phyloP scores from a whole-genome alignment of 2,329 filamentous ascomycete genomes.

The Cladosporium oxysporum region DNA sequence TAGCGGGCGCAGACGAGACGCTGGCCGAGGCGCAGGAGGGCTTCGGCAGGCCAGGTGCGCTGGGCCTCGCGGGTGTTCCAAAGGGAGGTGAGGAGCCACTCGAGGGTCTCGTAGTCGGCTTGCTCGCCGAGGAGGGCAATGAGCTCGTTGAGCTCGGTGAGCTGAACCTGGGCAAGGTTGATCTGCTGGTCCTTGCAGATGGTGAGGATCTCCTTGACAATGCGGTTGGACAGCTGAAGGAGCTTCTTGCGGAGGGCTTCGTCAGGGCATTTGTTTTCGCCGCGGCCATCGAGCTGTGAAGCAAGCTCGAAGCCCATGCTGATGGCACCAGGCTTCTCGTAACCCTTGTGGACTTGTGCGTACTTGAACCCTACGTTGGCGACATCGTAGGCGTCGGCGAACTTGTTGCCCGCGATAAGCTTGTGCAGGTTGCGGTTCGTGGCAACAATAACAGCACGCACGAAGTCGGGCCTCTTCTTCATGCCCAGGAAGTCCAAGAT shows the following conservation, averaged over 20 bases:
- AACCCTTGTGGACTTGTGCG: conserved; percentile 45
- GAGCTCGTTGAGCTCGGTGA: conserved; percentile 49
- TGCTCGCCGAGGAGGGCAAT: conserved; percentile 52
- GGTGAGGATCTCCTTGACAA: conserved; percentile 46
- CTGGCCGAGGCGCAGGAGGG: conserved; percentile 55
- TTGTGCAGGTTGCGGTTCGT: conserved; percentile 38
- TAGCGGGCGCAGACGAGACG: conserved; percentile 56
- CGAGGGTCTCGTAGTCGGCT: conserved; percentile 49
- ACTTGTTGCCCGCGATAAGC: conserved; percentile 44
- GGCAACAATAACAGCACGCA: conserved; percentile 43
- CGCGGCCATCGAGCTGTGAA: conserved; percentile 47
- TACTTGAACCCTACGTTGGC: conserved; percentile 48
- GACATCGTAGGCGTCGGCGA: conserved; percentile 46
- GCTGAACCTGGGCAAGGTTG: conserved; percentile 47
- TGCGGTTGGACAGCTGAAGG: conserved; percentile 41
- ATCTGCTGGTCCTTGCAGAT: conserved; percentile 47
- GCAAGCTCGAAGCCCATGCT: conserved; percentile 51
- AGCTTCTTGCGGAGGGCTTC: conserved; percentile 39
- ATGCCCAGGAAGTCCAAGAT: conserved; percentile 44
- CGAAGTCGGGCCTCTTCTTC: conserved; percentile 42
- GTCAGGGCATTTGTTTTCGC: conserved; percentile 39
- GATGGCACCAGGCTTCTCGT: conserved; percentile 43
- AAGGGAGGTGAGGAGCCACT: conserved; percentile 46
- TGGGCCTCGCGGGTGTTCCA: conserved; percentile 52
- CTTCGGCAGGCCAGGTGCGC: conserved; percentile 47